Conservation (phyloP, 257 asterid species). For the Rauvolfia tetraphylla region DNA sequence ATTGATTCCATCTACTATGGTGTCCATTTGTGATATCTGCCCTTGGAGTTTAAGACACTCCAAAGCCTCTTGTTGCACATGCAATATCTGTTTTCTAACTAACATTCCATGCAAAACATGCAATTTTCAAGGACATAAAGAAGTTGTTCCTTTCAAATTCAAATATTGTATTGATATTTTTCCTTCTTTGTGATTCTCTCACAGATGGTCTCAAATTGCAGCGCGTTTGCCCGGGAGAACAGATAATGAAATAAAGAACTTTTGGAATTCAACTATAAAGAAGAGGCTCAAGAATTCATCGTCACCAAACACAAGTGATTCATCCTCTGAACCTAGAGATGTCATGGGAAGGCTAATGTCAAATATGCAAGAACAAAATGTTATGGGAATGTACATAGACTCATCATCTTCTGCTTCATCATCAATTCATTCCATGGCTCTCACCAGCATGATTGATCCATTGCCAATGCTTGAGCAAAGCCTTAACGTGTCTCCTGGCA, state of each 20-base stretch:
- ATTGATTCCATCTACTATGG: neutral
- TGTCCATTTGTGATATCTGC: conserved; percentile 1
- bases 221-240: conserved; percentile 62
- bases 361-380: conserved; percentile 34
- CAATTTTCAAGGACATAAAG: neutral
- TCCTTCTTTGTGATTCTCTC: neutral
- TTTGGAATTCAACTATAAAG: conserved; percentile 60
- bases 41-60: conserved; percentile 19
- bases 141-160: neutral
- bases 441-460: conserved; percentile 30
- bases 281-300: conserved; percentile 52
- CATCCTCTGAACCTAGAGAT: conserved; percentile 39
- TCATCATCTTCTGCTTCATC: conserved; percentile 37
- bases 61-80: neutral
- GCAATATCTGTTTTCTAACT: neutral
- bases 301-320: conserved; percentile 47
- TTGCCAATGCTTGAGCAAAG: conserved; percentile 27
- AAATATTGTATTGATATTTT: neutral
- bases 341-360: conserved; percentile 30
- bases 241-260: conserved; percentile 58
- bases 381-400: conserved; percentile 38
- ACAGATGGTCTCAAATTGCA: conserved; percentile 69
- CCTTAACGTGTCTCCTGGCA: conserved; percentile 12
- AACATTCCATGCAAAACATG: conserved; percentile 20
- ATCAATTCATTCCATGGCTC: conserved; percentile 27